Percentiles rank a stretch among this genome's conserved stretches.
Evolutionary conservation across 1,284 basidiomycete genomes (phyloP).

Genomic region (Gymnopus androsaceus): DNA sequence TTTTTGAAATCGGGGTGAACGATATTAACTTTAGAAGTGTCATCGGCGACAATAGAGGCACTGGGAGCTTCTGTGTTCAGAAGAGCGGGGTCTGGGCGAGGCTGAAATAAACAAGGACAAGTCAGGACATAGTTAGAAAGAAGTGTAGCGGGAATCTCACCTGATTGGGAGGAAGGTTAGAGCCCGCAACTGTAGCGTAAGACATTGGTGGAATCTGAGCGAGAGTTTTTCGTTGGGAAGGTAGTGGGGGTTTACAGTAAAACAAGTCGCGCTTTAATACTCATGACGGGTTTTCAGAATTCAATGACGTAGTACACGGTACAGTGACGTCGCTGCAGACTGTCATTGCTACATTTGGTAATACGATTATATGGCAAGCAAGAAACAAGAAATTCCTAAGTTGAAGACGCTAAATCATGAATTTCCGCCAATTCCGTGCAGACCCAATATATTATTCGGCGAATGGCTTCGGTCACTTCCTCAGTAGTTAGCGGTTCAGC

Average conservation of each 20-base stretch:
- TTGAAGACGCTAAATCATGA: conserved; percentile 11
- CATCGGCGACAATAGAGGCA: conserved; percentile 46
- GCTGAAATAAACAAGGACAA: conserved; percentile 38
- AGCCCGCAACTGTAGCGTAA: conserved; percentile 65
- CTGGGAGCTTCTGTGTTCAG: conserved; percentile 54
- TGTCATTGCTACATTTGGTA: background rate
- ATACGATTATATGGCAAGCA: background rate
- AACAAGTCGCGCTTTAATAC: background rate
- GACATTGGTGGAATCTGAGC: conserved; percentile 44
- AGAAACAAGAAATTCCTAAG: background rate
- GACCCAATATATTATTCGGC: conserved; percentile 59
- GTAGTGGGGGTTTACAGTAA: background rate
- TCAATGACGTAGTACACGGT: background rate
- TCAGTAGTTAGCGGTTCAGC: conserved; percentile 61
- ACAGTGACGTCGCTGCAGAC: too few relatives aligned
- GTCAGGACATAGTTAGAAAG: background rate
- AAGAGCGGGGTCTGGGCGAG: conserved; percentile 61
- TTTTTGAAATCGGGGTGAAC: conserved; percentile 52
- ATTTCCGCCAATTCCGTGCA: conserved; percentile 35
- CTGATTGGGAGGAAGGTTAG: conserved; percentile 49
- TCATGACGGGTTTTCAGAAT: conserved; percentile 1
- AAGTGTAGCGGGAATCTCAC: too few relatives aligned
- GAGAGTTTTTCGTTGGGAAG: too few relatives aligned
- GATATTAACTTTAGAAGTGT: conserved; percentile 55
- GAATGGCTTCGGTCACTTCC: conserved; percentile 67